These are phyloP conservation scores for Aspergillus sp. DNA, from an alignment of 2,329 filamentous ascomycete species.

Conservation along the genomic window DNA sequence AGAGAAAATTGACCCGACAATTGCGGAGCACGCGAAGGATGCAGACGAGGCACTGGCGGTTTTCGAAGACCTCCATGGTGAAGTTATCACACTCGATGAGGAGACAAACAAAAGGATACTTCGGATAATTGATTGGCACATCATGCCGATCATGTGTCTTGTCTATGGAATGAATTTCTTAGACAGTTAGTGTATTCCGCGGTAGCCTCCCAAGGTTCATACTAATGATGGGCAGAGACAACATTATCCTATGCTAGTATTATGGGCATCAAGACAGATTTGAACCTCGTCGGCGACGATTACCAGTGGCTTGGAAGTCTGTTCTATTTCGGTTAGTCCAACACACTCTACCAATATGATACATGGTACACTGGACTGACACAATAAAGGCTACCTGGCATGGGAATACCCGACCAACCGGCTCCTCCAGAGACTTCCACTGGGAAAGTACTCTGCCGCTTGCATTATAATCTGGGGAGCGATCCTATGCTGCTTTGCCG, in stretches of 20 bases:
- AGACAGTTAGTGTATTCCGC: slow-evolving; percentile 40
- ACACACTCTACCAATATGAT: neutral
- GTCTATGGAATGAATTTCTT: slow-evolving; percentile 62
- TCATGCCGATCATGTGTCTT: slow-evolving; percentile 62
- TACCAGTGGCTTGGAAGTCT: slow-evolving; percentile 57
- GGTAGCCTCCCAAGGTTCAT: neutral
- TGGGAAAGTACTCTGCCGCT: slow-evolving; percentile 66
- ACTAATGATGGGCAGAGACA: slow-evolving; percentile 37
- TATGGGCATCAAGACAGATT: slow-evolving; percentile 55
- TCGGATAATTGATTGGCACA: slow-evolving; percentile 62
- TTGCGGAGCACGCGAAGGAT: slow-evolving; percentile 58
- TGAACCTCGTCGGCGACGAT: slow-evolving; percentile 46
- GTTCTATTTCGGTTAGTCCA: slow-evolving; percentile 51
- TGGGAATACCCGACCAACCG: slow-evolving; percentile 69
- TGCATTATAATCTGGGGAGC: slow-evolving; percentile 67
- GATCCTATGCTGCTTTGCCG: slow-evolving; percentile 64
- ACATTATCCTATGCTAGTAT: slow-evolving; percentile 56
- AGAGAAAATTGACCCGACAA: slow-evolving; percentile 31
- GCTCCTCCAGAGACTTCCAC: slow-evolving; percentile 63
- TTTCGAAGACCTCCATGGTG: slow-evolving; percentile 51
- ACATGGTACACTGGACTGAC: neutral
- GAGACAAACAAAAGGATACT: slow-evolving; percentile 61
- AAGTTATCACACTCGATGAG: slow-evolving; percentile 56
- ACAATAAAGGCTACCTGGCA: slow-evolving; percentile 46
- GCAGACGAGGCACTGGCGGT: slow-evolving; percentile 63